Conservation (phyloP, 176 grass and related monocot genomes). For the Areca catechu region DNA sequence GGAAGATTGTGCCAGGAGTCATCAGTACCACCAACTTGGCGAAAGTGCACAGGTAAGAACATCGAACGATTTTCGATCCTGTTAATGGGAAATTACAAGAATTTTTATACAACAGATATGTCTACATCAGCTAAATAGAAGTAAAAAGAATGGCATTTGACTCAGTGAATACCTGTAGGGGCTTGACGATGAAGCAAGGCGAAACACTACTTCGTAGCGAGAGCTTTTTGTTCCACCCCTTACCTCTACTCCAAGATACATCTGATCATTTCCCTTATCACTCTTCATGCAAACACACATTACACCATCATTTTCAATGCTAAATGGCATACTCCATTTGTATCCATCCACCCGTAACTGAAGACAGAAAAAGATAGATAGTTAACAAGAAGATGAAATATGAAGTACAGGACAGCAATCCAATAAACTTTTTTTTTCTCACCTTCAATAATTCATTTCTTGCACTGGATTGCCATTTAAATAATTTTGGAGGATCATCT, state of each 20-base stretch:
- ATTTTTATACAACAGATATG: constrained; percentile 12
- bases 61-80: constrained; percentile 98
- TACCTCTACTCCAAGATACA: constrained; percentile 71
- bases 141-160: constrained; percentile 4
- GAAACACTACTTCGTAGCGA: constrained; percentile 79
- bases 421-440: not conserved
- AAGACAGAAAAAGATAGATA: constrained; percentile 19
- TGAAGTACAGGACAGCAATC: not conserved
- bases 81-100: not conserved
- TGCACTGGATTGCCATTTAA: constrained; percentile 71
- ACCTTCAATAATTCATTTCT: constrained; percentile 88
- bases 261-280: constrained; percentile 46
- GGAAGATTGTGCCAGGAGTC: constrained; percentile 68
- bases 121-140: constrained; percentile 2
- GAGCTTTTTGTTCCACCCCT: constrained; percentile 84
- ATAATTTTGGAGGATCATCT: constrained; percentile 63
- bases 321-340: constrained; percentile 90
- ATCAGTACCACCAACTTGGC: constrained; percentile 69
- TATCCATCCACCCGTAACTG: constrained; percentile 76
- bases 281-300: constrained; percentile 77
- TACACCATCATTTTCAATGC: constrained; percentile 73
- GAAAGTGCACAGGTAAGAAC: constrained; percentile 79
- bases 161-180: constrained; percentile 61
- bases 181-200: constrained; percentile 59
- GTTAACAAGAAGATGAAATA: not conserved